These are phyloP conservation scores for Excoecaria agallocha DNA, from an alignment of 345 rosid species.

Conservation along the genomic window DNA sequence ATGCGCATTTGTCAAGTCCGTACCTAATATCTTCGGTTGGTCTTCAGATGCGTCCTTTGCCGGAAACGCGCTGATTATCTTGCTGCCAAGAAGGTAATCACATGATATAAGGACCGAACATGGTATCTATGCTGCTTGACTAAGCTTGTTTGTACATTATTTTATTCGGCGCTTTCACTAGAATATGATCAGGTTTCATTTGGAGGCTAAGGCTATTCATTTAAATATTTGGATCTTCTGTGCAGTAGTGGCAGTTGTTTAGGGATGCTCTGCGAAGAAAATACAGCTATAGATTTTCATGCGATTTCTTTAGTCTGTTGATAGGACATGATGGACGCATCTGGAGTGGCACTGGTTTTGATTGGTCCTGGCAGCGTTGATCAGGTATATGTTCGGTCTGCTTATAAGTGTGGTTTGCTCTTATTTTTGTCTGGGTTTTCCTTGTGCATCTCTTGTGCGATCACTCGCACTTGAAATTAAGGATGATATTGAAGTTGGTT, in stretches of 20 bases:
- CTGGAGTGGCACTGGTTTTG: slow-evolving; percentile 71
- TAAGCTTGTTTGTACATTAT: background rate
- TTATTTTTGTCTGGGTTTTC: background rate
- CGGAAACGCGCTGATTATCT: slow-evolving; percentile 88
- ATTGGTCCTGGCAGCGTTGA: slow-evolving; percentile 86
- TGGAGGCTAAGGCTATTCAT: too few relatives aligned
- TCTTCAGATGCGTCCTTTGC: slow-evolving; percentile 76
- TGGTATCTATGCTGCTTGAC: background rate
- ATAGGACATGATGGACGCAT: slow-evolving; percentile 77
- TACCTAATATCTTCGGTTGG: slow-evolving; percentile 8
- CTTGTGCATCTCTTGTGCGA: background rate
- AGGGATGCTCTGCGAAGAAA: too few relatives aligned
- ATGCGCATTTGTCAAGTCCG: background rate
- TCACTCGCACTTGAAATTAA: background rate
- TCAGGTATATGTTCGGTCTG: slow-evolving; percentile 44
- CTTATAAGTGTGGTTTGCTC: background rate
- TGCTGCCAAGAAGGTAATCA: slow-evolving; percentile 69
- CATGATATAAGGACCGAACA: background rate
- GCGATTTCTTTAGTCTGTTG: slow-evolving; percentile 11
- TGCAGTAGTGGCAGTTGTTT: too few relatives aligned
- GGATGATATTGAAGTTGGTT: background rate
- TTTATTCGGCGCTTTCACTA: too few relatives aligned
- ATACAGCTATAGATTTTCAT: background rate
- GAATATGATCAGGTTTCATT: too few relatives aligned
- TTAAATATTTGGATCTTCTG: too few relatives aligned